Conservation (phyloP, 2,329 filamentous ascomycete species). For the Coleophoma cylindrospora region DNA sequence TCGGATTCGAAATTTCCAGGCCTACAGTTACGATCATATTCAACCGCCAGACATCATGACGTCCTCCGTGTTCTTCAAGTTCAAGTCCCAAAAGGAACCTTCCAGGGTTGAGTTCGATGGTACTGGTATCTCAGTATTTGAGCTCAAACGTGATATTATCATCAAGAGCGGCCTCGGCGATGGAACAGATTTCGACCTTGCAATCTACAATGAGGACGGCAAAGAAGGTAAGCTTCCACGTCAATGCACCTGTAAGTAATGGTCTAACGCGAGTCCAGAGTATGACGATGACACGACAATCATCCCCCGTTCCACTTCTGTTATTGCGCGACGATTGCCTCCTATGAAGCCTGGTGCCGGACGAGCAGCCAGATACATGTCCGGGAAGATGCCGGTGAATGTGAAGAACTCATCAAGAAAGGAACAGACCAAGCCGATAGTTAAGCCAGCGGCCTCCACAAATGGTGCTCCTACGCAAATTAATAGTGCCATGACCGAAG, state of each 20-base stretch:
- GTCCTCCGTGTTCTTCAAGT: slow-evolving; percentile 98
- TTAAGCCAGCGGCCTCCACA: slow-evolving; percentile 47
- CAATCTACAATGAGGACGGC: slow-evolving; percentile 88
- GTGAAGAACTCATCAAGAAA: slow-evolving; percentile 75
- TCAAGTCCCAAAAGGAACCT: slow-evolving; percentile 97
- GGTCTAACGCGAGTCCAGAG: slow-evolving; percentile 49
- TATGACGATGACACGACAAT: slow-evolving; percentile 98
- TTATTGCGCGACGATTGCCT: slow-evolving; percentile 82
- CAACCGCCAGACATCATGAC: slow-evolving; percentile 21
- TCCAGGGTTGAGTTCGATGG: slow-evolving; percentile 95
- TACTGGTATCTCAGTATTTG: slow-evolving; percentile 96
- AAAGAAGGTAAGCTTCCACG: slow-evolving; percentile 65
- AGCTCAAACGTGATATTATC: slow-evolving; percentile 98
- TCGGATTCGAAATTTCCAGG: too few relatives aligned
- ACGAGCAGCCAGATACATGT: slow-evolving; percentile 89
- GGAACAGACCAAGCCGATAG: slow-evolving; percentile 46
- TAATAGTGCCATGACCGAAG: slow-evolving; percentile 80
- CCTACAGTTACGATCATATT: too few relatives aligned
- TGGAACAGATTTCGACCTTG: slow-evolving; percentile 92
- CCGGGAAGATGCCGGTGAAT: slow-evolving; percentile 87
- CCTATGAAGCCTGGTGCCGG: slow-evolving; percentile 82
- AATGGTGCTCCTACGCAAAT: slow-evolving; percentile 57
- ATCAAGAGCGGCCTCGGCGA: slow-evolving; percentile 88
- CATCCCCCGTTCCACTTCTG: slow-evolving; percentile 89
- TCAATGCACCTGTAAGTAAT: not conserved